Percentiles rank a stretch among this genome's conserved stretches.
These are phyloP conservation scores for Candida silvicultrix DNA, from an alignment of 805 yeast genomes.

Conservation along the genomic window DNA sequence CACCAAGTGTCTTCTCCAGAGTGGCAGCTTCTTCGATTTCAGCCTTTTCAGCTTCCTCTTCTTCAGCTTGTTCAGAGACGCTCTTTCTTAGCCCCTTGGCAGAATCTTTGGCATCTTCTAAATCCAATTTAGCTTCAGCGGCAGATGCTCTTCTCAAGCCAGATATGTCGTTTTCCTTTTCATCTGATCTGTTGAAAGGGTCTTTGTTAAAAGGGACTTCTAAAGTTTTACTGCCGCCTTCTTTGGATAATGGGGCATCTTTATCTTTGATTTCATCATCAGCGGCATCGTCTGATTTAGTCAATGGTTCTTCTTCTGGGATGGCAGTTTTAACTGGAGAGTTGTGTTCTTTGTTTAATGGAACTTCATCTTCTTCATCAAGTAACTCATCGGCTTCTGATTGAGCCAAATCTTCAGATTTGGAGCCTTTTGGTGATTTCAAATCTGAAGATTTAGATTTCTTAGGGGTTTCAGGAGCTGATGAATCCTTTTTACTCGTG, in stretches of 20 bases:
- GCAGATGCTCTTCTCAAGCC: not conserved
- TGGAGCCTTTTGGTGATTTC: slow-evolving; percentile 1
- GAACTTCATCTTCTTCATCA: not conserved
- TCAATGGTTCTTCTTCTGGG: not conserved
- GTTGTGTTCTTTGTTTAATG: not conserved
- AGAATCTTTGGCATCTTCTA: not conserved
- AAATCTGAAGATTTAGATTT: not conserved
- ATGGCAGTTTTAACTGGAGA: not conserved
- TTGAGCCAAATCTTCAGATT: slow-evolving; percentile 1
- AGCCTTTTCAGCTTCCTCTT: not conserved
- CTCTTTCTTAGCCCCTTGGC: not conserved
- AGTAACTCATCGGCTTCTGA: slow-evolving; percentile 8
- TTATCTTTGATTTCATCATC: not conserved
- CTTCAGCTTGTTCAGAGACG: not conserved
- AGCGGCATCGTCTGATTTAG: not conserved
- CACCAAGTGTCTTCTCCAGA: not conserved
- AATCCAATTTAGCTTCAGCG: not conserved
- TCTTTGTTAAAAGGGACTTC: not conserved
- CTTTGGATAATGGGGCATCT: not conserved
- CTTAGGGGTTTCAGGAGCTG: not conserved
- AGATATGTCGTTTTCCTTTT: not conserved
- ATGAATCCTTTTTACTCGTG: not conserved
- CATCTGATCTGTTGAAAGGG: not conserved
- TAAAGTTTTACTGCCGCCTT: not conserved
- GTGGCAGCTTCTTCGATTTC: not conserved